These are phyloP conservation scores for Iris pallida DNA, from an alignment of 116 monocot species.

Conservation along the genomic window DNA sequence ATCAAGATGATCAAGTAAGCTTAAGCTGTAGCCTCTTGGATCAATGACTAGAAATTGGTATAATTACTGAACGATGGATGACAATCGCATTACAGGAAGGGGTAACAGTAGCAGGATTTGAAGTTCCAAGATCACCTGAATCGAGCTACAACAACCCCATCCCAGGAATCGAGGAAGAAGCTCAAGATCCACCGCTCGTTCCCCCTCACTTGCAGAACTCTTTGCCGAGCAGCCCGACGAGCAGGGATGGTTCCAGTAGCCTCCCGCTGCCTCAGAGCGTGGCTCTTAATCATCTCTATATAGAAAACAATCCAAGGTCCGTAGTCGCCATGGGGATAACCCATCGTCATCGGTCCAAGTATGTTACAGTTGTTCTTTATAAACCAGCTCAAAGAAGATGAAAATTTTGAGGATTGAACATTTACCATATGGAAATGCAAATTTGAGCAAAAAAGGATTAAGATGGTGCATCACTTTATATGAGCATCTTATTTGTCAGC, in stretches of 20 bases:
- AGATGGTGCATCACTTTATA: too few species aligned
- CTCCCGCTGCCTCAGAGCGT: constrained; percentile 50
- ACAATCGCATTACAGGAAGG: constrained; percentile 33
- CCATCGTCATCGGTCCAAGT: constrained; percentile 54
- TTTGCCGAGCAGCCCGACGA: constrained; percentile 28
- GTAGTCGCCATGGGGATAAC: constrained; percentile 58
- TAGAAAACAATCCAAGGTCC: constrained; percentile 55
- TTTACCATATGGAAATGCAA: too few species aligned
- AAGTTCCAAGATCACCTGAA: constrained; percentile 58
- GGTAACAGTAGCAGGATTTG: constrained; percentile 46
- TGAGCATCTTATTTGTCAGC: too few species aligned
- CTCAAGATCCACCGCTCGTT: constrained; percentile 43
- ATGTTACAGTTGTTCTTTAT: constrained; percentile 61
- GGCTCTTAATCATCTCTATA: constrained; percentile 62
- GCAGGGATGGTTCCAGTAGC: constrained; percentile 20
- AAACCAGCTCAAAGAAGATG: constrained; percentile 26
- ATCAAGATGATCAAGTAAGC: too few species aligned
- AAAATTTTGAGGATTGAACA: too few species aligned
- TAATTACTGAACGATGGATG: too few species aligned
- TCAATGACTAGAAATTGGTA: too few species aligned
- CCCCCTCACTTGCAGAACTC: constrained; percentile 65
- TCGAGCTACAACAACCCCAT: constrained; percentile 50
- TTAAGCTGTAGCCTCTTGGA: too few species aligned
- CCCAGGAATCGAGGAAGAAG: constrained; percentile 51
- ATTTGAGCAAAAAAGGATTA: too few species aligned